Base-by-base conservation (phyloP, 1,284 basidiomycete genomes). In the Cutaneotrichosporon sp. region DNA sequence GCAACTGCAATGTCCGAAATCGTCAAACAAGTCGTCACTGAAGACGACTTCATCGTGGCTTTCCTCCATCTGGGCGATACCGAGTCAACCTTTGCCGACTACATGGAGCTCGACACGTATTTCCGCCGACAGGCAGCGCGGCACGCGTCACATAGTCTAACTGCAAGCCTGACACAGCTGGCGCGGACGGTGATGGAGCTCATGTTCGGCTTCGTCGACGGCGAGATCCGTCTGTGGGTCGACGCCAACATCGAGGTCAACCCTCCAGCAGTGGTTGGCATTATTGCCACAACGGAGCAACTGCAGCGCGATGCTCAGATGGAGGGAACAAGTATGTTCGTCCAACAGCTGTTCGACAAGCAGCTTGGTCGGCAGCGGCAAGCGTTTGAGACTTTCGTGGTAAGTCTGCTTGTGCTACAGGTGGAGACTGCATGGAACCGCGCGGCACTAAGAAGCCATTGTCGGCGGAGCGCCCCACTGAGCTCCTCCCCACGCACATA, bases 31-130 rank as follows among this genome's bases (percentile, higher is more conserved):
- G 79, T 97, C 14, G 83, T 85, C 53, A 81, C 81, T 10, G 94
- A 98, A 75, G 84, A 88, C 66, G 84, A 84, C 16, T 97, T 97
- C 74, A 84, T 97, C 57, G 82, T 85, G 9, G 88, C 93, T 62
- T 92, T 97, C 70, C 77, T 98, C 39, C 91, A 94, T 68, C 87
- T 96, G 67, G 86, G 88, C 59, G 90, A 94, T 65, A 82, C 84
- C 39, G 84, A 84, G 22, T 80, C 90, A 17, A 97, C 94, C 0
- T 98, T 92, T 73, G 94, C 94, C 9, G 94, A 97, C 74, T 93
- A 96, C 65, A 90, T 92, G 83, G 84, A 86, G 44, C 77, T 98
- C 56, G 94, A 97, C 69, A 88, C 85, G 51, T 97, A 96, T 75
- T 97, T 97, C 78, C 81, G 89, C 22, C 80, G 93, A 33, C 88